Evolutionary conservation across 345 rosid genomes (phyloP), one percentile per base, ranked within the genome.

Genomic region (Arabidopsis arenosa): DNA sequence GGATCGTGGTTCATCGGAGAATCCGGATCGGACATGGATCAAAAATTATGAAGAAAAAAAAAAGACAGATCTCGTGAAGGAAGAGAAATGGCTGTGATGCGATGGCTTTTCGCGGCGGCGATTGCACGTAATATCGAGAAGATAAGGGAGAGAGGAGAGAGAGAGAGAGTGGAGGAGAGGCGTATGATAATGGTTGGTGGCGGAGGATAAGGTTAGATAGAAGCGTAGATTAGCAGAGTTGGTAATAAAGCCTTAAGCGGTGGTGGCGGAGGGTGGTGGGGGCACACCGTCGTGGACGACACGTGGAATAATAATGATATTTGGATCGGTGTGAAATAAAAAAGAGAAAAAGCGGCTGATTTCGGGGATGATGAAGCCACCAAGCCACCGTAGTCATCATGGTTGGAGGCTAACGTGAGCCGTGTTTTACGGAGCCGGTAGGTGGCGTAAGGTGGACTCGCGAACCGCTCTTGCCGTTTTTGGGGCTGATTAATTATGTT

Each of bases 271-370:
- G 71, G 67, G 51, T 63, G 79, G 80, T 17, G 81, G 81, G 58
- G 82, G 79, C 36, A 77, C 66, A 75, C 72, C 70, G 79, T 52
- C 69, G 82, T 21, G 80, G 74, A 63, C 35, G 74, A 62, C 85
- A 83, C 83, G 83, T 80, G 84, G 79, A 64, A 17, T 63, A 73
- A 12, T 41, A 17, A 41, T 18, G 43, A 37, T 63, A 23, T 9
- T 10, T 44, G 65, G 3, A 32, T 17, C 72, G 75, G 76, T 63
- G 74, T 75, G 73, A 62, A 72, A 69, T 26, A 57, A 80, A 78
- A 78, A 84, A 74, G 60, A 82, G 84, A 60, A 76, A 58, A 80
- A 81, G 85, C 85, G 87, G 96, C 85, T 86, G 87, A 77, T 78
- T 80, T 81, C 72, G 81, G 77, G 87, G 81, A 79, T 12, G 65